Evolutionary conservation across 2,329 filamentous ascomycete genomes (phyloP), one percentile per base, ranked within the genome.

Genomic region (Monilinia laxa): DNA sequence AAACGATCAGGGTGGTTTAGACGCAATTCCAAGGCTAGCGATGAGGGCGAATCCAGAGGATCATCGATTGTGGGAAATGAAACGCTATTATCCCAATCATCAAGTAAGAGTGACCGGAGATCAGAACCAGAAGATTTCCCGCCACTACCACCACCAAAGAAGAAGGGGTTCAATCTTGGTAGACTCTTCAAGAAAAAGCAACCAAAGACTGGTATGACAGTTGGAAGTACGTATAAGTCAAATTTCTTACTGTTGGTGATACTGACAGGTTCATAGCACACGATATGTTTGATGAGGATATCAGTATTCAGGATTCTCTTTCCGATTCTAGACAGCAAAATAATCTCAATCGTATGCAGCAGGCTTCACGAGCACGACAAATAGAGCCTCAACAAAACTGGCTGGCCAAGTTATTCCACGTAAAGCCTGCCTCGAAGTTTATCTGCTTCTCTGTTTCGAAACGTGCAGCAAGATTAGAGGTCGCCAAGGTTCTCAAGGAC

Each of bases 361-460:
- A 56, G 9, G 40, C 23, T 2, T 25, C 51, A 38, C 12, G 12
- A 49, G 55, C 74, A 70, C 79, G 79, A 69, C 76, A 83, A 78
- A 90, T 85, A 73, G 87, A 87, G 69, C 84, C 87, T 40, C 89
- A 87, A 75, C 88, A 92, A 74, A 96, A 90, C 72, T 97, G 94
- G 93, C 85, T 98, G 64, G 90, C 92, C 40, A 90, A 92, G 20
- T 86, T 98, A 56, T 92, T 98, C 80, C 87, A 92, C 65, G 89
- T 97, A 75, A 97, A 95, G 76, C 94, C 94, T 1, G 91, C 89
- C 0, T 89, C 82, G 20, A 86, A 87, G 70, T 84, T 91, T 38
- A 78, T 97, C 20, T 95, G 92, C 76, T 88, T 97, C 76, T 84
- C 83, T 4, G 83, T 92, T 31, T 86, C 89, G 6, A 89, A 90